Conservation (phyloP, 441 rosid genomes). For the Pelargonium australe region DNA sequence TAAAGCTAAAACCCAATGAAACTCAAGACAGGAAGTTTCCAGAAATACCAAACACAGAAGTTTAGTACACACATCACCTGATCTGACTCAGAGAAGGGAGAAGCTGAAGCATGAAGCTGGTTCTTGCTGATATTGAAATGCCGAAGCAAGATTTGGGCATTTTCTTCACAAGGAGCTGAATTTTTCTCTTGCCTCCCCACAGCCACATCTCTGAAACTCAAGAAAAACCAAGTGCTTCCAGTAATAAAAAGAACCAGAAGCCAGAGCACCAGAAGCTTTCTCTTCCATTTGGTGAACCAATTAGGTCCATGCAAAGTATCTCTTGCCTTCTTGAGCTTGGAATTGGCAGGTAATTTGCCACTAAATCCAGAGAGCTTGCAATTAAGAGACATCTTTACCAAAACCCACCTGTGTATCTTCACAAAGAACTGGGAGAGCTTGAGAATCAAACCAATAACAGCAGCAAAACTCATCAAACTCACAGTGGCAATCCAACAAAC, state of each 20-base stretch:
- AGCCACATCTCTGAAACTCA: conserved; percentile 24
- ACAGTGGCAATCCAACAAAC: conserved; percentile 1
- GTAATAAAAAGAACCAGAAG: conserved; percentile 32
- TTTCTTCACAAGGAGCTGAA: conserved; percentile 32
- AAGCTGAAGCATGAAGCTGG: conserved; percentile 44
- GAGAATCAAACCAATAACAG: conserved; percentile 26
- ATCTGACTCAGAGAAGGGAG: conserved; percentile 60
- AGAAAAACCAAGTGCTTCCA: conserved; percentile 37
- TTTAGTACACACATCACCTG: conserved; percentile 43
- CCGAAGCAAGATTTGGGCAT: conserved; percentile 31
- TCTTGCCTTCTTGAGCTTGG: conserved; percentile 43
- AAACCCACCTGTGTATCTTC: conserved; percentile 33
- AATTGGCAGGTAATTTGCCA: conserved; percentile 36
- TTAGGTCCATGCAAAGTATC: conserved; percentile 35
- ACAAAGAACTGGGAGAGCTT: conserved; percentile 23
- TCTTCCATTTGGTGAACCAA: conserved; percentile 39
- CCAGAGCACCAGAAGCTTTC: conserved; percentile 37
- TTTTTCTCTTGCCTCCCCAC: neutral
- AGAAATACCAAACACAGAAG: conserved; percentile 10
- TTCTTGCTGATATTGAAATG: conserved; percentile 48
- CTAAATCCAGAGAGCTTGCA: conserved; percentile 44
- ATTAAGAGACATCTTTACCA: conserved; percentile 52
- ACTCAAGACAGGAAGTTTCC: conserved; percentile 4
- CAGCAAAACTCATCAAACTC: neutral
- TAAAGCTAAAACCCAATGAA: conserved; percentile 10